These are phyloP conservation scores for Fusarium incarnatum DNA, from an alignment of 2,329 filamentous ascomycete genomes.

Conservation along the genomic window DNA sequence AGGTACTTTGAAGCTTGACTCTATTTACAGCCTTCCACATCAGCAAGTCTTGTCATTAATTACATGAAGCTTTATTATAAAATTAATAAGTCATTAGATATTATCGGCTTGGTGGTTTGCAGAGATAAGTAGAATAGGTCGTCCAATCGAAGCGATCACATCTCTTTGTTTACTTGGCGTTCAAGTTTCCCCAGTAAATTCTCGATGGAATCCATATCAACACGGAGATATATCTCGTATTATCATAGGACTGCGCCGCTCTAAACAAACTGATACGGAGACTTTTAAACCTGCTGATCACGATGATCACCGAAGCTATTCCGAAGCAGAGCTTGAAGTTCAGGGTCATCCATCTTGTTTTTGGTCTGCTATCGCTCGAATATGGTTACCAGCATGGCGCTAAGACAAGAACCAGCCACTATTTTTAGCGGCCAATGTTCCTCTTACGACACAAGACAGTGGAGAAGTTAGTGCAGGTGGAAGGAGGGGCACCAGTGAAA, in stretches of 20 bases:
- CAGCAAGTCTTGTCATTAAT: background rate
- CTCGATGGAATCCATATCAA: background rate
- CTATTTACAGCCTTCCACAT: background rate
- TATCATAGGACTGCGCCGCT: background rate
- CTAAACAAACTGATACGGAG: background rate
- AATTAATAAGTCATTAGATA: background rate
- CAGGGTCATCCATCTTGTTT: background rate
- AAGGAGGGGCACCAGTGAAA: conserved; percentile 21
- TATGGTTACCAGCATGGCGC: conserved; percentile 6
- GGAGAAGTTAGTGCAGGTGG: conserved; percentile 7
- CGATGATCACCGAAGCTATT: conserved; percentile 6
- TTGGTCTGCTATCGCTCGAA: background rate
- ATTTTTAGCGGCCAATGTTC: conserved; percentile 26
- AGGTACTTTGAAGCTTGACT: background rate
- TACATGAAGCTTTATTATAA: background rate
- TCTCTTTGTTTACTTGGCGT: background rate
- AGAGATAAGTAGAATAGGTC: background rate
- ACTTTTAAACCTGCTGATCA: background rate
- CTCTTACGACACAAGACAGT: conserved; percentile 4
- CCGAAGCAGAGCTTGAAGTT: background rate
- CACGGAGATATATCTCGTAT: background rate
- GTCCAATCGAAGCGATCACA: background rate
- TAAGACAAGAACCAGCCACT: conserved; percentile 23
- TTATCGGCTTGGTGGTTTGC: background rate
- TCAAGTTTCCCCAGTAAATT: background rate